These are phyloP conservation scores for Exserohilum turcica DNA, from an alignment of 2,329 filamentous ascomycete genomes.

Conservation along the genomic window DNA sequence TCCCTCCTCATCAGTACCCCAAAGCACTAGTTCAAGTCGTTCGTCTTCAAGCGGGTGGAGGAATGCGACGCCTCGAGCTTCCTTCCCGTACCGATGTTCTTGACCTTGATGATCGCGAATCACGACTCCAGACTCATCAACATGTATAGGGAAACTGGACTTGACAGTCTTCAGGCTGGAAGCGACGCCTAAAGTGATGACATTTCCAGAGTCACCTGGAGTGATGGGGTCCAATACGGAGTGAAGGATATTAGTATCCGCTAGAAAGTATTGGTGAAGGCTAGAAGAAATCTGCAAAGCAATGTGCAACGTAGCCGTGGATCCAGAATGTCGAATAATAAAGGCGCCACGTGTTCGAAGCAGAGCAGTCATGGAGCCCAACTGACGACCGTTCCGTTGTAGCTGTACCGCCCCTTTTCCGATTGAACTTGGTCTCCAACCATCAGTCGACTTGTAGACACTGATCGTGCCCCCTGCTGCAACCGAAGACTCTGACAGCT, in stretches of 20 bases:
- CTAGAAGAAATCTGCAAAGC: constrained; percentile 63
- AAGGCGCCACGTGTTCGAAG: constrained; percentile 56
- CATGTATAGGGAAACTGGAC: constrained; percentile 40
- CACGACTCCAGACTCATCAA: constrained; percentile 21
- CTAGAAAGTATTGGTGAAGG: constrained; percentile 62
- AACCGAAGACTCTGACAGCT: constrained; percentile 1
- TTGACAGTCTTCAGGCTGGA: constrained; percentile 25
- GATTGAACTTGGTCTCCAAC: constrained; percentile 8
- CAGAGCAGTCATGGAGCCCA: constrained; percentile 60
- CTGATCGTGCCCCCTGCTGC: not conserved
- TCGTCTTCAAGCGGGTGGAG: constrained; percentile 55
- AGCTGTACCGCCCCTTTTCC: constrained; percentile 3
- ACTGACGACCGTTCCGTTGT: constrained; percentile 53
- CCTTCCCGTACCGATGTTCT: constrained; percentile 31
- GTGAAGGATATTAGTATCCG: constrained; percentile 53
- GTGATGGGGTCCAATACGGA: not conserved
- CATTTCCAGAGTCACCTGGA: constrained; percentile 48
- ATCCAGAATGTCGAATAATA: constrained; percentile 46
- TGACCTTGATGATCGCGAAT: constrained; percentile 30
- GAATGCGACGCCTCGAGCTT: constrained; percentile 57
- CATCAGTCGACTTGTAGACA: constrained; percentile 4
- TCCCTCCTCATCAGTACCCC: constrained; percentile 57
- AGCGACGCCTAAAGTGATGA: constrained; percentile 50
- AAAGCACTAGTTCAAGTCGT: constrained; percentile 61
- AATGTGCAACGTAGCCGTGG: constrained; percentile 38